These are phyloP conservation scores for Colletotrichum godetiae DNA, from an alignment of 2,329 filamentous ascomycete species.

Conservation along the genomic window DNA sequence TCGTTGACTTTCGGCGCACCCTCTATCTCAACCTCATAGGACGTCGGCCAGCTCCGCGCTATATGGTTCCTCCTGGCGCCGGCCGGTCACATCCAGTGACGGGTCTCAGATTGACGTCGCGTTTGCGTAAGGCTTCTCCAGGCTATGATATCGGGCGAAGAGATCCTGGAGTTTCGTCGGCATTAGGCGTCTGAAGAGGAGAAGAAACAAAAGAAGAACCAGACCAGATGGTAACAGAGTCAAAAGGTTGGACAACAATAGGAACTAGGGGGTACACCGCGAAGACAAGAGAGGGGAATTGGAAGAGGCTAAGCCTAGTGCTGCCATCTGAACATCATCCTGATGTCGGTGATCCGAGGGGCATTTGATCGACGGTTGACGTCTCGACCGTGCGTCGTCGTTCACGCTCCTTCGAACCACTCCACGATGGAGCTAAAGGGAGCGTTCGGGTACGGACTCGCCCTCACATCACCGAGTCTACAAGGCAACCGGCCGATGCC, in stretches of 20 bases:
- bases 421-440: neutral
- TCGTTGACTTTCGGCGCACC: slow-evolving; percentile 13
- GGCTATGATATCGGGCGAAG: neutral
- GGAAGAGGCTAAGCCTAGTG: slow-evolving; percentile 1
- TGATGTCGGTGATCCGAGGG: slow-evolving; percentile 30
- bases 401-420: slow-evolving; percentile 1
- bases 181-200: neutral
- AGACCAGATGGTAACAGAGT: neutral
- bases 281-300: neutral
- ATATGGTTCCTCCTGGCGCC: neutral
- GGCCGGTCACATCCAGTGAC: neutral
- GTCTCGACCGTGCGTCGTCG: slow-evolving; percentile 21
- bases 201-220: neutral
- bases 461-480: slow-evolving; percentile 25
- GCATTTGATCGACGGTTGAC: slow-evolving; percentile 24
- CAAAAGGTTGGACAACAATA: neutral
- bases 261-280: neutral
- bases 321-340: slow-evolving; percentile 29
- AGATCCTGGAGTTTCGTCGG: neutral
- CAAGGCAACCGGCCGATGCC: slow-evolving; percentile 10
- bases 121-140: slow-evolving; percentile 4
- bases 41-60: slow-evolving; percentile 3
- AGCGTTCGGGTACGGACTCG: slow-evolving; percentile 32
- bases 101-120: slow-evolving; percentile 18
- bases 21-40: neutral